Percentiles rank a stretch among this genome's conserved stretches.
phyloP scores from a whole-genome alignment of 768 basidiomycete genomes.

The Russula abietina region DNA sequence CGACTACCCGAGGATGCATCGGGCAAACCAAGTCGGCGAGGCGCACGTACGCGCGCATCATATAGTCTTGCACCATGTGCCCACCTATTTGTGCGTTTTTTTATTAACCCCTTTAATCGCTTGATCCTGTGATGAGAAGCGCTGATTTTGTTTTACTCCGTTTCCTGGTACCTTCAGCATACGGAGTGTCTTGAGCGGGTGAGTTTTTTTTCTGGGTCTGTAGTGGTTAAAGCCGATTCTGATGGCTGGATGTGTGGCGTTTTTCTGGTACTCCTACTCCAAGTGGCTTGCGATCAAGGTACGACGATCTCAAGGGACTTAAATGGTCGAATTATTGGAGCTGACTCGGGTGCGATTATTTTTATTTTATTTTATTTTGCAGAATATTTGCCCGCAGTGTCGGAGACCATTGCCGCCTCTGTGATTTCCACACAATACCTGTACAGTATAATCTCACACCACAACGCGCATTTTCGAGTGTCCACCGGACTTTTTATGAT shows the following conservation, averaged over 20 bases:
- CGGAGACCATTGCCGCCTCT: slow-evolving; percentile 77
- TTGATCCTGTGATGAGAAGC: not conserved
- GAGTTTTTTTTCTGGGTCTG: slow-evolving; percentile 27
- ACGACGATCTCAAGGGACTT: not conserved
- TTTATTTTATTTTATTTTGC: not conserved
- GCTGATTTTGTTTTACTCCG: not conserved
- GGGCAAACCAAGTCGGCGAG: slow-evolving; percentile 15
- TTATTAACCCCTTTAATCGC: not conserved
- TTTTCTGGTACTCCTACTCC: slow-evolving; percentile 27
- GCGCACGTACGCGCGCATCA: slow-evolving; percentile 4
- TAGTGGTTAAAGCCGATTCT: not conserved
- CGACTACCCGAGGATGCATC: slow-evolving; percentile 35
- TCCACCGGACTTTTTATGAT: not conserved
- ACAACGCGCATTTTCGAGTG: not conserved
- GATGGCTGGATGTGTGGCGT: not conserved
- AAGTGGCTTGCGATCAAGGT: slow-evolving; percentile 75
- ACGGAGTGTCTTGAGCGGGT: slow-evolving; percentile 82
- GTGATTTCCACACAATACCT: slow-evolving; percentile 33
- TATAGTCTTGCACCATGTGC: slow-evolving; percentile 88
- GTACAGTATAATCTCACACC: not conserved
- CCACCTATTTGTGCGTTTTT: slow-evolving; percentile 71
- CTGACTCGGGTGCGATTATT: not conserved
- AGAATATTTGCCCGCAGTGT: slow-evolving; percentile 93
- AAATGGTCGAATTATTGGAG: slow-evolving; percentile 4
- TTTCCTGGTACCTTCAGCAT: slow-evolving; percentile 39